phyloP scores from a whole-genome alignment of 164 flowering plant genomes.

The Magnolia sinica region DNA sequence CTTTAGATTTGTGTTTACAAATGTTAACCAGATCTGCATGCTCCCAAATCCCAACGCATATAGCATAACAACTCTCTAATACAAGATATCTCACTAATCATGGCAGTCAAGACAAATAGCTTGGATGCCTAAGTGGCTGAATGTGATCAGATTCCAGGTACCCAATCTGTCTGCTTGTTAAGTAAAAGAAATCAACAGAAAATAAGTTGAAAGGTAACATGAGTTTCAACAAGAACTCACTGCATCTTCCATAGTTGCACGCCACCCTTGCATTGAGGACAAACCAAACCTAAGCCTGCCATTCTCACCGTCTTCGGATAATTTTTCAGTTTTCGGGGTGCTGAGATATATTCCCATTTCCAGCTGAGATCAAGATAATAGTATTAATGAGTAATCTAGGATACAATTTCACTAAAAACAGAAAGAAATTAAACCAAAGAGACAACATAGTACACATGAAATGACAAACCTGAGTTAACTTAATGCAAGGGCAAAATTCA shows the following conservation, averaged over 20 bases:
- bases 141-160: not conserved
- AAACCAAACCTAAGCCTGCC: slow-evolving; percentile 55
- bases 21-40: not conserved
- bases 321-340: slow-evolving; percentile 72
- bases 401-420: not conserved
- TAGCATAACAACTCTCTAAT: not conserved
- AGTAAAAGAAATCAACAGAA: not conserved
- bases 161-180: not conserved
- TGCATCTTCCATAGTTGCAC: slow-evolving; percentile 86
- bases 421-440: not conserved
- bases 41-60: not conserved
- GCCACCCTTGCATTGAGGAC: slow-evolving; percentile 91
- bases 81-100: not conserved
- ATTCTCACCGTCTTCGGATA: slow-evolving; percentile 72
- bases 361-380: slow-evolving; percentile 18
- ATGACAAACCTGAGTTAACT: slow-evolving; percentile 1
- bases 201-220: not conserved
- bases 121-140: not conserved
- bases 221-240: slow-evolving; percentile 41
- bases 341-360: slow-evolving; percentile 76
- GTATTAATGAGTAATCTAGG: not conserved
- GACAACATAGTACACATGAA: not conserved
- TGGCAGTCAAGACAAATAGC: not conserved
- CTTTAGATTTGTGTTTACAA: not conserved
- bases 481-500: not conserved